Evolutionary conservation across 2,329 filamentous ascomycete species (phyloP).

Genomic region (Dactylonectria estremocensis): DNA sequence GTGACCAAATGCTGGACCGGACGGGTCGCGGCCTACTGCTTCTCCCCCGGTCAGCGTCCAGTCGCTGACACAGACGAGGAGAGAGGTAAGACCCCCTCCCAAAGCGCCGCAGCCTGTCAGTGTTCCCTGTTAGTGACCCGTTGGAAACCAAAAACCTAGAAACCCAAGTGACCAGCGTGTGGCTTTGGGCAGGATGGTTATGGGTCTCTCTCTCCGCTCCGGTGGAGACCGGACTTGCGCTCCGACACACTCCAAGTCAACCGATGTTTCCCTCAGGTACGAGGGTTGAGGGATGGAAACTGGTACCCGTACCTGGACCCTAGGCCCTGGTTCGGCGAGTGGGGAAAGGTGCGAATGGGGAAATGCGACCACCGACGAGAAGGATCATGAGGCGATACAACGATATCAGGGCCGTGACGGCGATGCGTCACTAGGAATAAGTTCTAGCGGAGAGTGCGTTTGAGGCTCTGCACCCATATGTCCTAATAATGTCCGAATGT

Average conservation of each 20-base stretch:
- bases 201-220: background rate
- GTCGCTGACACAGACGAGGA: constrained; percentile 3
- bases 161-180: constrained; percentile 31
- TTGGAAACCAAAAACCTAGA: constrained; percentile 37
- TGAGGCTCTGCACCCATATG: constrained; percentile 3
- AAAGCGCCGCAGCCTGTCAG: constrained; percentile 27
- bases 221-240: constrained; percentile 19
- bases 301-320: background rate
- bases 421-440: constrained; percentile 29
- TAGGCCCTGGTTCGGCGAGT: constrained; percentile 20
- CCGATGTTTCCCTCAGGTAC: constrained; percentile 10
- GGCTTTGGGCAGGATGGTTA: constrained; percentile 7
- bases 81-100: constrained; percentile 18
- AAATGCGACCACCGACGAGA: constrained; percentile 22
- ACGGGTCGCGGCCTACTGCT: background rate
- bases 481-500: background rate
- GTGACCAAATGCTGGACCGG: constrained; percentile 3
- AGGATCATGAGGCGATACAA: constrained; percentile 35
- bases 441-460: constrained; percentile 30
- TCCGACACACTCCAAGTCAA: constrained; percentile 8
- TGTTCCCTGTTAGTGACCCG: constrained; percentile 2
- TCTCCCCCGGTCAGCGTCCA: background rate
- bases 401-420: constrained; percentile 38
- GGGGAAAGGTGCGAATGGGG: constrained; percentile 30
- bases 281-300: constrained; percentile 5